Conservation (phyloP, 2,329 filamentous ascomycete species). For the Thelonectria discophora region DNA sequence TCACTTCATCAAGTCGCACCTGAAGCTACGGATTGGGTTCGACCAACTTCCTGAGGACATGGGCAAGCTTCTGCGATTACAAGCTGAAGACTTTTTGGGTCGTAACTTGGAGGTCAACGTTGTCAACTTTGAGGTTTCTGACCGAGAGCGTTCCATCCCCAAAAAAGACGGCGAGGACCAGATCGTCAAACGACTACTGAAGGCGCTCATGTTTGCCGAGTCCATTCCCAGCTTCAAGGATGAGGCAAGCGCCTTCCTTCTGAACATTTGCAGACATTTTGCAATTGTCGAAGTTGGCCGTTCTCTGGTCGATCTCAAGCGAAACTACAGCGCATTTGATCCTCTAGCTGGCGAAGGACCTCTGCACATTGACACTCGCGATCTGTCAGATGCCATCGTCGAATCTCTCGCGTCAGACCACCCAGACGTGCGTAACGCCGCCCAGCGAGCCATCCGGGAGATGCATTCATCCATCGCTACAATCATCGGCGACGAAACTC, state of each 20-base stretch:
- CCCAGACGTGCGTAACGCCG: constrained; percentile 80
- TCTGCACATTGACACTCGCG: constrained; percentile 83
- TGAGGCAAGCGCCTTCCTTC: constrained; percentile 78
- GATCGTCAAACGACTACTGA: constrained; percentile 84
- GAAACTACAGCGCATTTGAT: constrained; percentile 80
- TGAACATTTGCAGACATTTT: constrained; percentile 88
- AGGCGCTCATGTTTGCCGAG: constrained; percentile 85
- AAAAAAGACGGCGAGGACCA: constrained; percentile 89
- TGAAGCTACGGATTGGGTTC: constrained; percentile 89
- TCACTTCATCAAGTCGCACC: constrained; percentile 84
- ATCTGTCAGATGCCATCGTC: constrained; percentile 88
- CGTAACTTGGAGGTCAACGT: constrained; percentile 77
- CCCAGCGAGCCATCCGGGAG: constrained; percentile 78
- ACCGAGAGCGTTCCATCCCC: constrained; percentile 81
- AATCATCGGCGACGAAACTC: constrained; percentile 79
- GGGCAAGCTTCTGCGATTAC: constrained; percentile 81
- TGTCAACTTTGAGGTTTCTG: constrained; percentile 76
- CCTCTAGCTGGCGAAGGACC: constrained; percentile 87
- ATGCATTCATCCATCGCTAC: constrained; percentile 79
- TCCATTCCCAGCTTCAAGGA: constrained; percentile 83
- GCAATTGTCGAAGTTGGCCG: constrained; percentile 88
- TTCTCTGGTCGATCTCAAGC: constrained; percentile 82
- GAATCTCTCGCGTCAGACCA: constrained; percentile 91
- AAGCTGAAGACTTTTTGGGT: constrained; percentile 84
- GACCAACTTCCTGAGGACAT: constrained; percentile 92